Base-by-base conservation (phyloP, 164 flowering plant species). In the Cinnamomum chago region DNA sequence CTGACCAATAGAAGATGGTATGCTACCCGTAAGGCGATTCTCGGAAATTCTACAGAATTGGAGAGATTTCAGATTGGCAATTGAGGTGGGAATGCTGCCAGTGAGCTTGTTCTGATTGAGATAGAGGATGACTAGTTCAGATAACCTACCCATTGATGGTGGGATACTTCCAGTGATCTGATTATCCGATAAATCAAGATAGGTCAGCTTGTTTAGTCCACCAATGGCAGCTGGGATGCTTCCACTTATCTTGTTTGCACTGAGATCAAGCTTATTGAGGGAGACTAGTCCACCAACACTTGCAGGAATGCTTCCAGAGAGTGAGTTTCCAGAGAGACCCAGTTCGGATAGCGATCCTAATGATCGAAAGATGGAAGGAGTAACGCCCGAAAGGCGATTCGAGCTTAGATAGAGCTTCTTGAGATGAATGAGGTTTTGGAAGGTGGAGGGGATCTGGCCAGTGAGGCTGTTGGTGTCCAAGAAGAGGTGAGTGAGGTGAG, bases 151-250 rank as follows among this genome's bases (percentile, higher is more conserved):
- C 14, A 92, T 79, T 0, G 93, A 82, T 0, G 47, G 0, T 2
- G 93, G 92, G 67, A 92, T 85, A 65, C 79, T 74, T 67, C 93
- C 94, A 0, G 79, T 73, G 22, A 89, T 74, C 60, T 35, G 77
- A 68, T 91, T 91, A 3, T 83, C 79, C 0, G 92, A 88, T 6
- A 89, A 50, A 82, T 89, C 90, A 3, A 88, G 73, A 50, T 73
- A 73, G 5, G 70, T 77, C 11, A 91, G 86, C 0, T 47, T 78
- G 60, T 76, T 74, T 11, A 91, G 83, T 62, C 68, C 65, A 28
- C 95, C 97, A 70, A 90, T 79, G 11, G 76, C 22, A 0, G 51
- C 18, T 20, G 97, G 93, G 51, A 90, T 84, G 2, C 65, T 40
- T 2, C 92, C 91, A 18, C 85, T 72, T 69, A 90, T 68, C 3